phyloP scores from a whole-genome alignment of 1,284 basidiomycete species.

The Irpex sp. region DNA sequence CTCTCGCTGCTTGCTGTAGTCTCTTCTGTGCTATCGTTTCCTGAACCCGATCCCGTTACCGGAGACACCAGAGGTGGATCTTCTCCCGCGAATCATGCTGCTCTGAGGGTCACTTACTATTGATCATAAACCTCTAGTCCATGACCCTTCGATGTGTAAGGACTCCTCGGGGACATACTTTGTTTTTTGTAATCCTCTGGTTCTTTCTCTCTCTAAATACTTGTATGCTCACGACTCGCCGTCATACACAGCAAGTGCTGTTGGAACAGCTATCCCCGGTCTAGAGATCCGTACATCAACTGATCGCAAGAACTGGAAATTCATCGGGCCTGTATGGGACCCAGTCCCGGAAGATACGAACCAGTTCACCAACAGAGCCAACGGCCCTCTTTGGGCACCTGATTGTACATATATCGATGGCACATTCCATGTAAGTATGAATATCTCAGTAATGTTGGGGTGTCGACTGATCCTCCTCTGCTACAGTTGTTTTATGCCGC shows the following conservation, averaged over 20 bases:
- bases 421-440: background rate
- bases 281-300: background rate
- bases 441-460: too few relatives aligned
- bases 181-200: background rate
- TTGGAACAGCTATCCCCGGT: background rate
- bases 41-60: background rate
- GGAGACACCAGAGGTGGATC: background rate
- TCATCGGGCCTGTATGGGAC: background rate
- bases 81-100: background rate
- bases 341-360: background rate
- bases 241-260: too few relatives aligned
- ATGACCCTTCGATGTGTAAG: background rate
- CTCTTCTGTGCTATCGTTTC: background rate
- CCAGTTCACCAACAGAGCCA: background rate
- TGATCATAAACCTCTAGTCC: background rate
- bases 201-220: background rate
- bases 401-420: background rate
- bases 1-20: too few relatives aligned
- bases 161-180: background rate
- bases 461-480: background rate
- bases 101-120: background rate
- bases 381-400: background rate
- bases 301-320: background rate
- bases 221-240: background rate
- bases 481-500: constrained; percentile 40